Base-by-base conservation (phyloP, 306 rosid genomes). In the Ceratonia siliqua region DNA sequence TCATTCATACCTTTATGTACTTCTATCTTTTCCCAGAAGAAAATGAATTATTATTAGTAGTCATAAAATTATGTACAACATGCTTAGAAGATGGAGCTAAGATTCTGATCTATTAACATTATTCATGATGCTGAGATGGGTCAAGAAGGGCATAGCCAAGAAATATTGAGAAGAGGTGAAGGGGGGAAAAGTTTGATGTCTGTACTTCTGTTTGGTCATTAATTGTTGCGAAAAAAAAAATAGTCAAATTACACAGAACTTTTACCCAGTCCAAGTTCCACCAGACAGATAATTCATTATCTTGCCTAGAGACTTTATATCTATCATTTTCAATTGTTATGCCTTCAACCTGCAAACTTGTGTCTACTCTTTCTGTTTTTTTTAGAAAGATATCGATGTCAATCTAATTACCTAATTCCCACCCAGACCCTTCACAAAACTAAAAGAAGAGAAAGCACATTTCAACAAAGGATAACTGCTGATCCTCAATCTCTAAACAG, bases 171-270 rank as follows among this genome's bases (percentile, higher is more conserved):
- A 38, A 7, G 52, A 5, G 25, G 39, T 54, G 64, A 49, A 32
- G 22, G 33, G 2, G 20, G 35, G 18, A 20, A 27, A 18, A 35
- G 8, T 70, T 45, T 70, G 45, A 53, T 41, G 67, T 41, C 38
- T 50, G 25, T 24, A 48, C 58, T 43, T 59, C 8, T 6, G 25
- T 24, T 27, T 49, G 28, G 17, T 55, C 36, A 50, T 62, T 52
- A 64, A 36, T 17, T 53, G 22, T 75, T 53, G 17, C n/a, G n/a
- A n/a, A n/a, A n/a, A n/a, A n/a, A n/a, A n/a, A 12, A 63, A 62
- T 33, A 28, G 50, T 33, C 69, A 68, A 68, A 68, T 46, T 46
- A 24, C 32, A 25, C 46, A 57, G 17, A 53, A n/a, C 62, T 17
- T 57, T 65, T 1, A 1, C 39, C 71, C 14, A 41, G 53, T 65